Base-by-base conservation (phyloP, 2,329 filamentous ascomycete genomes). In the Colletotrichum somersetense region DNA sequence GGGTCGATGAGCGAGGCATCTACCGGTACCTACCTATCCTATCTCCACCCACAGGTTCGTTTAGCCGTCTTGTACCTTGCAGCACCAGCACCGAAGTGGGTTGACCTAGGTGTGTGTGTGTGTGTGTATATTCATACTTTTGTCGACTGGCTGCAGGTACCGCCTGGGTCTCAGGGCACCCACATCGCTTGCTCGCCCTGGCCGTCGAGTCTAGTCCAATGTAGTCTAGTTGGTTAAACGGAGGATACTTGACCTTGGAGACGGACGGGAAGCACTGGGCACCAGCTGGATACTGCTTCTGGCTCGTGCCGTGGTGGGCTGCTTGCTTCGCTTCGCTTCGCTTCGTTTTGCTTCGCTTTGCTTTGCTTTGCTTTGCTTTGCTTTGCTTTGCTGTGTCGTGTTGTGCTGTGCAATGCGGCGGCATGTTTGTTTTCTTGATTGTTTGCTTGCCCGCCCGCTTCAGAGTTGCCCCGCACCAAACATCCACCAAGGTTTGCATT, bases 11-110 rank as follows among this genome's bases (percentile, higher is more conserved):
- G 23, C 40, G 42, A 40, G 30, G 30, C 30, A 30, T 30, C 30
- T 30, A 30, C 30, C 30, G 30, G 30, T 30, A 30, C 30, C 30
- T 30, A 30, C 30, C 30, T 53, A 40, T 26, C 44, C 20, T 0
- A n/a, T 46, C 46, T 53, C 68, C 68, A 68, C 57, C 64, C 68
- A 71, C 30, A 58, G 64, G 50, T 71, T 71, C 68, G 64, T 68
- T 67, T 62, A 57, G 35, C 26, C 50, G 57, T 44, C 57, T 63
- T 58, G 64, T 71, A 58, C 68, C 64, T 62, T 67, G 68, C 64
- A 67, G 64, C 64, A 48, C 20, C 20, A 11, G 7, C 44, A 46
- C 26, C 26, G 26, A 26, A 26, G 66, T 53, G 23, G 66, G 42
- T n/a, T 26, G 50, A 20, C 26, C 26, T 4, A 30, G 18, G 52